Conservation (phyloP, 768 basidiomycete genomes). For the Lepiota brunneoincarnata region DNA sequence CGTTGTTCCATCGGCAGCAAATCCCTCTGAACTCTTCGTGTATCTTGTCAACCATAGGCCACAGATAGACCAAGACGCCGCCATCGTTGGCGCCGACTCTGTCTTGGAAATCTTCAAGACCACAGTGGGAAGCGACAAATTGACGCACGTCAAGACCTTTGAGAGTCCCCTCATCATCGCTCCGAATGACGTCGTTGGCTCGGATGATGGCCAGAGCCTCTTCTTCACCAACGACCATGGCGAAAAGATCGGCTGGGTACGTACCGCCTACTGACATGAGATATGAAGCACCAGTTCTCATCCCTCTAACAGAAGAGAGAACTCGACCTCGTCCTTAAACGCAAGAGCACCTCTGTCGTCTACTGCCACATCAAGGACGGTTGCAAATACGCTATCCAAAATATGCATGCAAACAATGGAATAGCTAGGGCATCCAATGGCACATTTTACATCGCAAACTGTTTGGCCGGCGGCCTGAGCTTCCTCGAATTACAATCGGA, state of each 20-base stretch:
- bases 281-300: not conserved
- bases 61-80: constrained; percentile 37
- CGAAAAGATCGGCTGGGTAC: constrained; percentile 51
- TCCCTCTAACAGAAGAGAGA: constrained; percentile 19
- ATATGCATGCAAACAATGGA: constrained; percentile 59
- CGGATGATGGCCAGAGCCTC: constrained; percentile 58
- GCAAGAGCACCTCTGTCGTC: constrained; percentile 47
- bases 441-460: constrained; percentile 60
- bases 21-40: constrained; percentile 52
- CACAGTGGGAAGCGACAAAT: constrained; percentile 33
- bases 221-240: constrained; percentile 71
- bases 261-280: constrained; percentile 18
- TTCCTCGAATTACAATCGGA: constrained; percentile 60
- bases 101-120: constrained; percentile 70
- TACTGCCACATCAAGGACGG: constrained; percentile 61
- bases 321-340: constrained; percentile 29
- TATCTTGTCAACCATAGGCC: constrained; percentile 73
- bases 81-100: constrained; percentile 63
- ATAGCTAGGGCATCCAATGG: constrained; percentile 56
- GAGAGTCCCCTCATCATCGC: constrained; percentile 52
- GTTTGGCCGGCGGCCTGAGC: constrained; percentile 40
- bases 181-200: constrained; percentile 74
- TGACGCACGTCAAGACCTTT: constrained; percentile 59
- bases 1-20: constrained; percentile 49
- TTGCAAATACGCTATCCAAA: constrained; percentile 56